phyloP scores from a whole-genome alignment of 2,329 filamentous ascomycete genomes.

The Aureobasidium sp. region DNA sequence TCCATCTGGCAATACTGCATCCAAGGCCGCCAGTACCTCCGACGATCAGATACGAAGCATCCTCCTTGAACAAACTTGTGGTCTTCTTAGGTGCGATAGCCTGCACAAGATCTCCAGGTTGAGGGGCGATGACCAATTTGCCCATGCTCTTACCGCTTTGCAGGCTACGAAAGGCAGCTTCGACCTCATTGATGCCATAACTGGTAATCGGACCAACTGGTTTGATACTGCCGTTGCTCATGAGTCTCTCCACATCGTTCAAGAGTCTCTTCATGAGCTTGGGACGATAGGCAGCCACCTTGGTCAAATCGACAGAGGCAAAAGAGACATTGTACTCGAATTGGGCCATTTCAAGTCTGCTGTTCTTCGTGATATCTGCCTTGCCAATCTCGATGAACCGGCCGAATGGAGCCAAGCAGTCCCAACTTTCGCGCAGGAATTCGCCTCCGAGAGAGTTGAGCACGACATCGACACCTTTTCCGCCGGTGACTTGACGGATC shows the following conservation, averaged over 20 bases:
- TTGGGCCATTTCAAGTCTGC: constrained; percentile 11
- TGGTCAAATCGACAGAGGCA: constrained; percentile 9
- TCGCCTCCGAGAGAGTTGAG: constrained; percentile 22
- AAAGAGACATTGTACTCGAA: constrained; percentile 20
- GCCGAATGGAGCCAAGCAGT: constrained; percentile 21
- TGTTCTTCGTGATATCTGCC: constrained; percentile 13
- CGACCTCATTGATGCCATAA: constrained; percentile 14
- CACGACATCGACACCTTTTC: constrained; percentile 25
- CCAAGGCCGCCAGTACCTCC: constrained; percentile 20
- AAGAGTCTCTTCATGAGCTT: constrained; percentile 15
- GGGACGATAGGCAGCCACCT: constrained; percentile 11
- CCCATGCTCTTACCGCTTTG: constrained; percentile 18
- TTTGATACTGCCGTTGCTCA: constrained; percentile 8
- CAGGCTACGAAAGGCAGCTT: constrained; percentile 11
- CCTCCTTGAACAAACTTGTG: not conserved
- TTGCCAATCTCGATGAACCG: constrained; percentile 21
- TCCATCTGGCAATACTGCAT: constrained; percentile 13
- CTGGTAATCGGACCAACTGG: constrained; percentile 14
- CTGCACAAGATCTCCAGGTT: not conserved
- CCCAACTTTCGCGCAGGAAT: constrained; percentile 20
- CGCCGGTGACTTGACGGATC: constrained; percentile 19
- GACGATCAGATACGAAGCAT: constrained; percentile 16
- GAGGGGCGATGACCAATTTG: constrained; percentile 16
- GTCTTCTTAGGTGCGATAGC: not conserved
- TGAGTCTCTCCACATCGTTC: constrained; percentile 15